Base-by-base conservation (phyloP, 805 yeast genomes). In the Alloascoidea africana region DNA sequence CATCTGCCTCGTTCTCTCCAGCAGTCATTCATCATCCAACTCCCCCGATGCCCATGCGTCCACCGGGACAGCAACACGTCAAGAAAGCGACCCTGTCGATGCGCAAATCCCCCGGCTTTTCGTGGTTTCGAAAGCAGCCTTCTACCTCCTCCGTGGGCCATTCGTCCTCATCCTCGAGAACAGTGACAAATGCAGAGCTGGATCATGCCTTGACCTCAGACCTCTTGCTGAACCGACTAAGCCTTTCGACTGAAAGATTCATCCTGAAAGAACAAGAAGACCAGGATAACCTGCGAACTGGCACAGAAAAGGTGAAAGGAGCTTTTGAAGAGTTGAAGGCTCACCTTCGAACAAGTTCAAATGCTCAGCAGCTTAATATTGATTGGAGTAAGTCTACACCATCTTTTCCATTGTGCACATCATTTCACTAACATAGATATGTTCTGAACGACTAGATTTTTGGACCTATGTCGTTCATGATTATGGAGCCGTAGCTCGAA, bases 391-490 rank as follows among this genome's bases (percentile, higher is more conserved):
- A n/a, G n/a, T n/a, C n/a, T n/a, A n/a, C n/a, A n/a, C n/a, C n/a
- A n/a, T n/a, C n/a, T n/a, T n/a, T n/a, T n/a, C n/a, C n/a, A n/a
- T n/a, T n/a, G n/a, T n/a, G n/a, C n/a, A n/a, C n/a, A n/a, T n/a
- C n/a, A n/a, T n/a, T n/a, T n/a, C n/a, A n/a, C n/a, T n/a, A n/a
- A n/a, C n/a, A n/a, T n/a, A n/a, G 83, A 80, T 51, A 82, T 91
- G 91, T n/a, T n/a, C n/a, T n/a, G n/a, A n/a, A n/a, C n/a, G n/a
- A n/a, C n/a, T n/a, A n/a, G 82, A 80, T 34, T 82, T 84, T 53
- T 89, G 97, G 97, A 70, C 87, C 4, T 62, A 62, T 27, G 81
- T 87, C 14, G 84, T 85, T 3, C 74, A 79, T 44, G 80, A 86
- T 53, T 84, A 85, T 50, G 65, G 75, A n/a, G 51, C 56, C 0